Evolutionary conservation across 257 asterid species (phyloP).

Genomic region (Solanum ossicruentum): DNA sequence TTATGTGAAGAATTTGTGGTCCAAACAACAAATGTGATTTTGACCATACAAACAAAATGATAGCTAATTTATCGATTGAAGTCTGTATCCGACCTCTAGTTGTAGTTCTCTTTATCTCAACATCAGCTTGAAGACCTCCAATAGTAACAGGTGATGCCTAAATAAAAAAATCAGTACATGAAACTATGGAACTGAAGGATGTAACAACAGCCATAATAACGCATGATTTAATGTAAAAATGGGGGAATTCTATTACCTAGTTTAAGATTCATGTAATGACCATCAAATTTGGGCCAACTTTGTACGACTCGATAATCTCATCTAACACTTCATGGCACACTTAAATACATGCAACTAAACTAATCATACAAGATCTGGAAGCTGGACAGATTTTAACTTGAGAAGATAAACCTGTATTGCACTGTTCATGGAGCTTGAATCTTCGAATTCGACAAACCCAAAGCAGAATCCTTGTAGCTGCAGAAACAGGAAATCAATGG

Average conservation of each 20-base stretch:
- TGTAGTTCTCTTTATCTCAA: conserved; percentile 73
- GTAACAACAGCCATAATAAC: not conserved
- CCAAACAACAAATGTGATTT: not conserved
- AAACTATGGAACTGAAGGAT: not conserved
- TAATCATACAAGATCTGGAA: not conserved
- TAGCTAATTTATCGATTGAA: not conserved
- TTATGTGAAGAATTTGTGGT: not conserved
- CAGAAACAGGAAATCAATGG: not conserved
- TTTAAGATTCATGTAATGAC: no score
- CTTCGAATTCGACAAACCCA: conserved; percentile 2
- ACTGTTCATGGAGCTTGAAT: not conserved
- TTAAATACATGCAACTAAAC: no score
- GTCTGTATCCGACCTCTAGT: conserved; percentile 42
- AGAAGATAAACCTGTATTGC: not conserved
- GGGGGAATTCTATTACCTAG: no score
- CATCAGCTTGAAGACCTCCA: conserved; percentile 48
- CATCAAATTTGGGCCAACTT: not conserved
- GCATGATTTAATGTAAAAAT: not conserved
- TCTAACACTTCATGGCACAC: not conserved
- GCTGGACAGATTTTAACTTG: not conserved
- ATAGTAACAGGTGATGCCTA: conserved; percentile 68
- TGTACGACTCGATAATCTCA: not conserved
- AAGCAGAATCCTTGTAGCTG: conserved; percentile 11
- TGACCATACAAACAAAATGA: not conserved
- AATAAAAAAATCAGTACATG: not conserved